A percentile compares a stretch with the other conserved stretches of the same genome.
Evolutionary conservation across 163 green algal genomes (phyloP).

Genomic region (Chlorella variabilis): DNA sequence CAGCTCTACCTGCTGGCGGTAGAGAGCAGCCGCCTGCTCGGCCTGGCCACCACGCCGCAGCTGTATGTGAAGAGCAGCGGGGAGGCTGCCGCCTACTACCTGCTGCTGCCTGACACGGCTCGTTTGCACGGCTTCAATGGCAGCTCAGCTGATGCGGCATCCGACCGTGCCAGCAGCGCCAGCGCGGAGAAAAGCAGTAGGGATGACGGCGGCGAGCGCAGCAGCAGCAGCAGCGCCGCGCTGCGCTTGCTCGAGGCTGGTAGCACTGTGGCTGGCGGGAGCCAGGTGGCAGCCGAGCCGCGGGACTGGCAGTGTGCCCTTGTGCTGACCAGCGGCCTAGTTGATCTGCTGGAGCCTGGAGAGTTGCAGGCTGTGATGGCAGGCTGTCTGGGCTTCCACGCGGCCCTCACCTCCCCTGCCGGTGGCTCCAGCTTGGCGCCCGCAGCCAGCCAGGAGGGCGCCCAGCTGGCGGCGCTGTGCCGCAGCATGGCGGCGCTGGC

Average conservation of each 20-base stretch:
- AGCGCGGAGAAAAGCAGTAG: too few relatives aligned
- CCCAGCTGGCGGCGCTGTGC: slow-evolving; percentile 15
- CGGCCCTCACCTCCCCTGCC: not conserved
- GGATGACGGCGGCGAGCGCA: not conserved
- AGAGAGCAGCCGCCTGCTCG: slow-evolving; percentile 29
- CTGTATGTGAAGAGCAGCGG: slow-evolving; percentile 16
- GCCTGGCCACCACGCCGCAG: not conserved
- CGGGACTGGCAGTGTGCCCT: slow-evolving; percentile 22
- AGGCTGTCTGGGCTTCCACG: slow-evolving; percentile 12
- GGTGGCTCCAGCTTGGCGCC: not conserved
- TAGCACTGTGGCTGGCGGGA: not conserved
- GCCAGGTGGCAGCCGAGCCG: not conserved
- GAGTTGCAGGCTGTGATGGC: slow-evolving; percentile 33
- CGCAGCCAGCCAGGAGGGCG: not conserved
- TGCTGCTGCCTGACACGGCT: not conserved
- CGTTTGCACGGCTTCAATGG: slow-evolving; percentile 16
- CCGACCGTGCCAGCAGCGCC: too few relatives aligned
- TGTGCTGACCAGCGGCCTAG: slow-evolving; percentile 34
- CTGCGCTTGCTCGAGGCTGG: not conserved
- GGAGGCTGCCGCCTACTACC: slow-evolving; percentile 30
- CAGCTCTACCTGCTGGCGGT: slow-evolving; percentile 36
- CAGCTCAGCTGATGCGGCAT: not conserved
- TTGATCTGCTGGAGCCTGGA: slow-evolving; percentile 31
- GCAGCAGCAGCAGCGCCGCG: not conserved
- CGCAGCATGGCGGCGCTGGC: slow-evolving; percentile 32